Evolutionary conservation across 768 basidiomycete species (phyloP), one percentile per base, ranked within the genome.

Genomic region (Sporobolomyces pararoseus): DNA sequence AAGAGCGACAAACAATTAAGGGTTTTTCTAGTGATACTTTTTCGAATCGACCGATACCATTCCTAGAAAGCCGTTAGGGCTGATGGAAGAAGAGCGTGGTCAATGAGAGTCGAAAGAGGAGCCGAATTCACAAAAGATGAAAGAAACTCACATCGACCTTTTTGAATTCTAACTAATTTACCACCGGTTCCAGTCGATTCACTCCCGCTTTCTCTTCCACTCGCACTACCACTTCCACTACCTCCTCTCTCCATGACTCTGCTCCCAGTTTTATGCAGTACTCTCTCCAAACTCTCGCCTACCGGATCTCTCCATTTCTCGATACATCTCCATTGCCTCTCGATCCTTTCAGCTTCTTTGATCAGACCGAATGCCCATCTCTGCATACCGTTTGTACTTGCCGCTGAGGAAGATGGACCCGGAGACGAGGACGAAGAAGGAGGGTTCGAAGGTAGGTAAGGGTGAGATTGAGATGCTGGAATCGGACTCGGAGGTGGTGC

Each of bases 281-380:
- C 72, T 42, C 72, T 57, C 62, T 73, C 68, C 44, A 73, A 50
- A 29, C 65, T 66, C 62, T 73, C 72, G 7, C 72, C 72, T 21
- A 73, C 29, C 32, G 72, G 72, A 50, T 73, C 72, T 10, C 72
- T 39, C 72, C 72, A 73, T 65, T 66, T 64, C 51, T 67, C 68
- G 7, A 64, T 65, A 7, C 61, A 66, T n/a, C 72, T 32, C 35
- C 69, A 70, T 39, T 66, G 65, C 29, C 72, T 29, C 51, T 73
- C 72, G 51, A 73, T 73, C 52, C 72, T 51, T 63, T 73, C 72
- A 9, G 72, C 72, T 42, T 73, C 72, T 21, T 62, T 63, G 25
- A 73, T 57, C 46, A 73, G 35, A n/a, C 65, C 72, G 31, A 67
- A 52, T 47, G 68, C 72, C 72, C 72, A 73, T 32, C 66, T 54